Conservation (phyloP, 176 grass and related monocot genomes). For the Canna indica region DNA sequence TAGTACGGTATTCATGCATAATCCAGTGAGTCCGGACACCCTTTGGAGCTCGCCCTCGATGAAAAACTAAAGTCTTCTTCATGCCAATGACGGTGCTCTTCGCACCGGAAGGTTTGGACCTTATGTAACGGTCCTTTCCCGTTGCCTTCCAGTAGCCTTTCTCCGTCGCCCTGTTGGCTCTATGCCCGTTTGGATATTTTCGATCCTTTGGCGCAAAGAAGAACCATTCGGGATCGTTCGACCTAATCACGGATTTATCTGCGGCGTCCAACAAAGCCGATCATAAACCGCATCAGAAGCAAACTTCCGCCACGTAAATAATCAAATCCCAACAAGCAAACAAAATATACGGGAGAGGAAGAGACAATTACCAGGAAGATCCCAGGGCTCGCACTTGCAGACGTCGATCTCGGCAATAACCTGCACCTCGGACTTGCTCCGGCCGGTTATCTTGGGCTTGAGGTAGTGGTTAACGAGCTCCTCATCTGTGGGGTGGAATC, state of each 20-base stretch:
- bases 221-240: conserved; percentile 85
- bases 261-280: background rate
- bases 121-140: conserved; percentile 74
- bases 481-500: conserved; percentile 93
- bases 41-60: conserved; percentile 60
- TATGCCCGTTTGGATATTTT: conserved; percentile 76
- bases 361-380: conserved; percentile 55
- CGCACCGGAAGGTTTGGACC: conserved; percentile 30
- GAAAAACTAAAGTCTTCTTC: conserved; percentile 97
- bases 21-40: conserved; percentile 78
- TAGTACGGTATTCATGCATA: conserved; percentile 92
- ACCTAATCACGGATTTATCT: conserved; percentile 23
- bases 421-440: conserved; percentile 50
- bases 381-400: conserved; percentile 99
- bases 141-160: conserved; percentile 92
- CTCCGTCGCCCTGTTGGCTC: conserved; percentile 70
- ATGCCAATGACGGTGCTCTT: conserved; percentile 49
- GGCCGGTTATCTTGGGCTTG: conserved; percentile 86
- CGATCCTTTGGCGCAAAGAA: conserved; percentile 93
- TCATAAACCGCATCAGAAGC: background rate
- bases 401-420: conserved; percentile 93
- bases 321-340: background rate
- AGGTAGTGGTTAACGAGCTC: conserved; percentile 90
- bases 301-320: background rate
- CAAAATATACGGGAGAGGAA: background rate